Conservation (phyloP, 2,329 filamentous ascomycete species). For the Sporothrix dimorphospora region DNA sequence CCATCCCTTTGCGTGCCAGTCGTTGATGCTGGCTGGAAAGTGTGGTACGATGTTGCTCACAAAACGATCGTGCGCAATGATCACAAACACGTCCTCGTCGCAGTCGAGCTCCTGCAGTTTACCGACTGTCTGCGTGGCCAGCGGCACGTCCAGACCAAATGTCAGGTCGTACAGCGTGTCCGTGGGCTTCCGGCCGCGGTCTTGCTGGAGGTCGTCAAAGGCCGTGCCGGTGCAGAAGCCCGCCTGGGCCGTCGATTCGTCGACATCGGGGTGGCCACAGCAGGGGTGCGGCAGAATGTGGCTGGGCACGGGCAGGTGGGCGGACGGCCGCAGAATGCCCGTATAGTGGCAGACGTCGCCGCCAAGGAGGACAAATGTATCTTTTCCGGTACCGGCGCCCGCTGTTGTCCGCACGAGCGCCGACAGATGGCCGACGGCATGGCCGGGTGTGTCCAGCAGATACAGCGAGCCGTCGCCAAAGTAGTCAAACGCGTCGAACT, state of each 20-base stretch:
- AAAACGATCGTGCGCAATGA: conserved; percentile 34
- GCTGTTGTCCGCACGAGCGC: conserved; percentile 35
- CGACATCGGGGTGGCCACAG: not conserved
- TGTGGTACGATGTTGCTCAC: conserved; percentile 31
- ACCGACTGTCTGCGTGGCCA: conserved; percentile 30
- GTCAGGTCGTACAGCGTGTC: conserved; percentile 27
- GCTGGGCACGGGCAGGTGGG: conserved; percentile 31
- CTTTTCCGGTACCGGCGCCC: too few relatives aligned
- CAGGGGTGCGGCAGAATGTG: conserved; percentile 17
- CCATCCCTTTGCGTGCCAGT: conserved; percentile 31
- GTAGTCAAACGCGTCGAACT: conserved; percentile 35
- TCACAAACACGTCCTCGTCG: conserved; percentile 31
- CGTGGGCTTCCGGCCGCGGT: conserved; percentile 7
- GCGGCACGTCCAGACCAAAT: conserved; percentile 20
- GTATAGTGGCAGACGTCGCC: conserved; percentile 35
- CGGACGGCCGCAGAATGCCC: conserved; percentile 35
- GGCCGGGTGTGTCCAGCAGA: conserved; percentile 36
- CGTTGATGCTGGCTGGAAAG: conserved; percentile 32
- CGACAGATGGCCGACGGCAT: conserved; percentile 34
- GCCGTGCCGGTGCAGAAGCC: conserved; percentile 25
- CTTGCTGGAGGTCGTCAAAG: conserved; percentile 26
- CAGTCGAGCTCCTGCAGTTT: conserved; percentile 34
- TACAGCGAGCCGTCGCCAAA: conserved; percentile 37
- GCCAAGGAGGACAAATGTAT: conserved; percentile 36
- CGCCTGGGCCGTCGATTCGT: not conserved